Evolutionary conservation across 1,284 basidiomycete genomes (phyloP), one percentile per base, ranked within the genome.

Genomic region (Trichosporon coremiiforme): DNA sequence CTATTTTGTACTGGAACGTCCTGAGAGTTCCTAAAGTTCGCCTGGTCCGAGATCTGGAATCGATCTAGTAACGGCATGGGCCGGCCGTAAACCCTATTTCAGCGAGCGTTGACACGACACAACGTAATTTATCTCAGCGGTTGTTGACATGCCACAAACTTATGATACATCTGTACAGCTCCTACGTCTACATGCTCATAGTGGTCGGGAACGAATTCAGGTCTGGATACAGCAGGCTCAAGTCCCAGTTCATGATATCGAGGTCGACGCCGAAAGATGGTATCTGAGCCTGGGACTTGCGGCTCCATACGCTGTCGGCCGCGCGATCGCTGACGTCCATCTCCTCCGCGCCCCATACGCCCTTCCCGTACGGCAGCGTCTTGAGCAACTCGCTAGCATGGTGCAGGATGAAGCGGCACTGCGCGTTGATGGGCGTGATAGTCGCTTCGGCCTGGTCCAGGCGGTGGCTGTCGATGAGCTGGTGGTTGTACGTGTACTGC

Each of bases 231-330:
- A 60, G 31, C 57, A 60, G 15, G 17, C 57, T 60, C 62, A 33
- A 25, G 20, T 73, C 69, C 68, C 70, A 70, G 29, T 71, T 68
- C 12, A 73, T 68, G 6, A 55, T 70, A 20, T 69, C 68, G 10
- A 73, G 65, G 60, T 73, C 72, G 15, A 69, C 66, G 7, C 72
- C 72, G 2, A 73, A 62, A 6, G 72, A 69, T n/a, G n/a, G n/a
- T 6, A n/a, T 10, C 57, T 60, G 29, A 1, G 31, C 20, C n/a
- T 53, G 47, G n/a, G 8, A 1, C 4, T 22, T 53, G 20, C 20
- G n/a, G n/a, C 47, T 20, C 47, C 47, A 53, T 1, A 53, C 47
- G 47, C 47, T 53, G 47, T 53, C 62, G 50, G n/a, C 62, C 63
- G 7, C 62, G 33, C 50, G 4, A 10, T n/a, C 4, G n/a, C 1